phyloP scores from a whole-genome alignment of 805 yeast species.

The Monosporozyma solicola region DNA sequence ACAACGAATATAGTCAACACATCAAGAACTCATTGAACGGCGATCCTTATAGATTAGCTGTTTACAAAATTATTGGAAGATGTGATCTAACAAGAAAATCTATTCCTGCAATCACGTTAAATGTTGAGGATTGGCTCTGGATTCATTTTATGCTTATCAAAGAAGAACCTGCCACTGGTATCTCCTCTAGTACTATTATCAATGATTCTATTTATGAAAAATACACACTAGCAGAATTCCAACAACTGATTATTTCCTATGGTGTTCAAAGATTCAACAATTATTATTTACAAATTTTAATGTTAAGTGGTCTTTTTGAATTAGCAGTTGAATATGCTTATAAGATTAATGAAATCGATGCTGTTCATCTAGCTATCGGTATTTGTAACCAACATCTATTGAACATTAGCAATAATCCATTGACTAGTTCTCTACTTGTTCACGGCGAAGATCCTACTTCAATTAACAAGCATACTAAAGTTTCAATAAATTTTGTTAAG shows the following conservation, averaged over 20 bases:
- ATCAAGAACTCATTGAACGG: conserved; percentile 57
- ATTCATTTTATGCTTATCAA: conserved; percentile 70
- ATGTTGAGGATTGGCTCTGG: conserved; percentile 97
- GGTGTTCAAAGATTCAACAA: conserved; percentile 70
- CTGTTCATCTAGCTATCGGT: conserved; percentile 83
- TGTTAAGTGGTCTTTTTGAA: conserved; percentile 74
- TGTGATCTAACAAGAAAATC: conserved; percentile 63
- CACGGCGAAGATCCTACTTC: conserved; percentile 7
- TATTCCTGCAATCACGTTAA: conserved; percentile 60
- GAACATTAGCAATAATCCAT: conserved; percentile 10
- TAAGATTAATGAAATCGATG: conserved; percentile 64
- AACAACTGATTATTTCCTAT: conserved; percentile 55
- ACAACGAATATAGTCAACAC: conserved; percentile 75
- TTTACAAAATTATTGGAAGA: conserved; percentile 87
- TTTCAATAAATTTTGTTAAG: conserved; percentile 41
- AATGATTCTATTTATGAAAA: conserved; percentile 55
- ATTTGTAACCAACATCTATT: conserved; percentile 65
- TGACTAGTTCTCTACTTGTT: not conserved
- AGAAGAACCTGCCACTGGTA: conserved; percentile 32
- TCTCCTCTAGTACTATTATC: conserved; percentile 11
- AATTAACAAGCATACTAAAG: not conserved
- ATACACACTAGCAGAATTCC: conserved; percentile 68
- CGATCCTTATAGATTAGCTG: conserved; percentile 86
- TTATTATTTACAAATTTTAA: conserved; percentile 61
- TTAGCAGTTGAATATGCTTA: conserved; percentile 54